Conservation (phyloP, 352 stramenopile genomes). For the Blastocystis sp. region DNA sequence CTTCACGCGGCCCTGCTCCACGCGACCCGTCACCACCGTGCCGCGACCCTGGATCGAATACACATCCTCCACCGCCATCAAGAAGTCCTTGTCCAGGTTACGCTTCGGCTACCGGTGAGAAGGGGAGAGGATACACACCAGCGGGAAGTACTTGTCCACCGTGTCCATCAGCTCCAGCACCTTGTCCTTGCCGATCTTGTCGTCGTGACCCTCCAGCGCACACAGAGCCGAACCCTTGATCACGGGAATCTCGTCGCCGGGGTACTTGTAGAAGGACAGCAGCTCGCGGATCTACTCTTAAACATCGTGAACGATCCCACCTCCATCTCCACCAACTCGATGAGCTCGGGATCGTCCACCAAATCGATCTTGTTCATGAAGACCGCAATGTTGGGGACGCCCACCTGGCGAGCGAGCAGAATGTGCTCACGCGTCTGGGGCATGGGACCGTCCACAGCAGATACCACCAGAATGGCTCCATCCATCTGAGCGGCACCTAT, state of each 20-base stretch:
- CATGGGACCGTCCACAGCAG: conserved; percentile 83
- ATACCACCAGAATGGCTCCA: conserved; percentile 76
- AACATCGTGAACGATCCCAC: background rate
- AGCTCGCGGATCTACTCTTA: conserved; percentile 70
- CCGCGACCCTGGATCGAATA: conserved; percentile 89
- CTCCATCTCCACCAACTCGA: conserved; percentile 86
- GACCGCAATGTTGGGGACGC: conserved; percentile 77
- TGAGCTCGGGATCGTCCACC: conserved; percentile 80
- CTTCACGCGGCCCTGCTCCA: conserved; percentile 77
- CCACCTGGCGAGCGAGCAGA: conserved; percentile 80
- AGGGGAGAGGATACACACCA: conserved; percentile 70
- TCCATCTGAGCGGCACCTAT: conserved; percentile 83
- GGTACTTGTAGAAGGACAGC: conserved; percentile 85
- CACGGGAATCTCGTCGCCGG: conserved; percentile 84
- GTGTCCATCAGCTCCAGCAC: conserved; percentile 84
- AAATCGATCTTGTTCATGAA: conserved; percentile 92
- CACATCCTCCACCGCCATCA: conserved; percentile 90
- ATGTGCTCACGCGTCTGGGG: conserved; percentile 90
- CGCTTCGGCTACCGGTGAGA: conserved; percentile 65
- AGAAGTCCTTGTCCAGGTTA: conserved; percentile 86
- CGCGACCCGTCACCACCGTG: conserved; percentile 86
- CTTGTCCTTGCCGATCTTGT: conserved; percentile 71
- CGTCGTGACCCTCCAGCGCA: conserved; percentile 77
- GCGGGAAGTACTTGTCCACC: conserved; percentile 67
- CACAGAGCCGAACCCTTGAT: conserved; percentile 79